Evolutionary conservation across 768 basidiomycete genomes (phyloP), one percentile per base, ranked within the genome.

Genomic region (Epithele typhae): DNA sequence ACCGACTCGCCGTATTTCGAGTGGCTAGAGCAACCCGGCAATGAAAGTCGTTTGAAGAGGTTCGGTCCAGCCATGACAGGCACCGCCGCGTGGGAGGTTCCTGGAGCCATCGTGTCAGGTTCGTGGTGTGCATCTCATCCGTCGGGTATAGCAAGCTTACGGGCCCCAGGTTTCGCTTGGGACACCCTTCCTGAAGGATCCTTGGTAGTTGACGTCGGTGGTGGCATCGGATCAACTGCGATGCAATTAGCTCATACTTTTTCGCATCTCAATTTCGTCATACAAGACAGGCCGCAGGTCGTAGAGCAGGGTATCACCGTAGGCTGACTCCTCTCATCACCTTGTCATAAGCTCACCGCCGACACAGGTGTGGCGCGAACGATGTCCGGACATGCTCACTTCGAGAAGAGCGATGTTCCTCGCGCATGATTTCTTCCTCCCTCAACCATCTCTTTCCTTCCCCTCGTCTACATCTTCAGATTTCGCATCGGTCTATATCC

Each of bases 61-160:
- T 89, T 89, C 55, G 86, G 84, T 24, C 79, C 77, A 46, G 84
- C 86, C 3, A 90, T 90, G 87, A 73, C 73, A 5, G 84, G 82
- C 17, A 84, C 85, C 5, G 75, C 72, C 22, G 77, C 76, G 2
- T 89, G 87, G 85, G 85, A 84, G 65, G 74, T 59, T 12, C 56
- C 58, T 2, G 65, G 61, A 34, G 59, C 59, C n/a, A 58, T 63
- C 35, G 23, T 63, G 17, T 42, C 52, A 4, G 60, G 61, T 64
- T 36, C 14, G 55, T 45, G 2, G 22, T 37, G 17, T n/a, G 18
- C 10, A 40, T 15, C n/a, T 25, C 19, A 24, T 23, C 22, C 35
- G 1, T 27, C 27, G 30, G 34, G 15, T 1, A 12, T 44, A 21
- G 8, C 10, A 33, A 36, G 23, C 21, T 34, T 22, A 25, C 10